Percentiles rank a stretch among this genome's conserved stretches.
Evolutionary conservation across 1,284 basidiomycete species (phyloP).

Genomic region (Pascua guehoae): DNA sequence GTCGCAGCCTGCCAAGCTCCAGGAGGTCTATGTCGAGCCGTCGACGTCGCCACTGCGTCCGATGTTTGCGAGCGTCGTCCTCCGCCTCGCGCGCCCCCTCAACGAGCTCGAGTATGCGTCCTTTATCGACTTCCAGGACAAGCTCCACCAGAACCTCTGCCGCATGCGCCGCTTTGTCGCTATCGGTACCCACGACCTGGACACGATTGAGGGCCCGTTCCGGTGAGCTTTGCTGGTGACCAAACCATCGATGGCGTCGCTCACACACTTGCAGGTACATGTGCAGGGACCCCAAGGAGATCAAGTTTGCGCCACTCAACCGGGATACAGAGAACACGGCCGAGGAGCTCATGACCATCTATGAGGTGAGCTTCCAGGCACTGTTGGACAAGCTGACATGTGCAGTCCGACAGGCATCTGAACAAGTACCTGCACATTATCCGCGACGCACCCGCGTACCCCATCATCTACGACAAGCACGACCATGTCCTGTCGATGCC

Average conservation of each 20-base stretch:
- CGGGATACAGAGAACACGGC: constrained; percentile 72
- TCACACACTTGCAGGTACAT: constrained; percentile 60
- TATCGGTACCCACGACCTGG: constrained; percentile 96
- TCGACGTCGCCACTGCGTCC: constrained; percentile 83
- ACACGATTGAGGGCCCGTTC: constrained; percentile 82
- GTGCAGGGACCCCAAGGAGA: constrained; percentile 79
- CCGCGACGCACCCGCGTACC: constrained; percentile 90
- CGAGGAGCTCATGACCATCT: constrained; percentile 80
- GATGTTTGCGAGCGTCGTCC: constrained; percentile 82
- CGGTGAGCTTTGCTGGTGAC: constrained; percentile 42
- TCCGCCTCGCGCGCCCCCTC: constrained; percentile 81
- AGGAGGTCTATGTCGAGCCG: constrained; percentile 65
- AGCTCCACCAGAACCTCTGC: constrained; percentile 94
- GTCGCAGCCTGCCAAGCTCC: constrained; percentile 61
- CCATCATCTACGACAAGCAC: constrained; percentile 90
- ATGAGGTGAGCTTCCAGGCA: constrained; percentile 59
- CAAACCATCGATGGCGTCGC: background rate
- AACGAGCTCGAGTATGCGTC: constrained; percentile 85
- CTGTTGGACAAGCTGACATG: too few species aligned
- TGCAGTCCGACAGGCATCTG: constrained; percentile 82
- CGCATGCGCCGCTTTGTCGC: constrained; percentile 86
- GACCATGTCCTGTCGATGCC: constrained; percentile 92
- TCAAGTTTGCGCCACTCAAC: constrained; percentile 83
- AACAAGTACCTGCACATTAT: constrained; percentile 88
- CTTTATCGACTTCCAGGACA: constrained; percentile 98